Evolutionary conservation across 2,329 filamentous ascomycete genomes (phyloP).

Genomic region (Hymenoscyphus albidus): DNA sequence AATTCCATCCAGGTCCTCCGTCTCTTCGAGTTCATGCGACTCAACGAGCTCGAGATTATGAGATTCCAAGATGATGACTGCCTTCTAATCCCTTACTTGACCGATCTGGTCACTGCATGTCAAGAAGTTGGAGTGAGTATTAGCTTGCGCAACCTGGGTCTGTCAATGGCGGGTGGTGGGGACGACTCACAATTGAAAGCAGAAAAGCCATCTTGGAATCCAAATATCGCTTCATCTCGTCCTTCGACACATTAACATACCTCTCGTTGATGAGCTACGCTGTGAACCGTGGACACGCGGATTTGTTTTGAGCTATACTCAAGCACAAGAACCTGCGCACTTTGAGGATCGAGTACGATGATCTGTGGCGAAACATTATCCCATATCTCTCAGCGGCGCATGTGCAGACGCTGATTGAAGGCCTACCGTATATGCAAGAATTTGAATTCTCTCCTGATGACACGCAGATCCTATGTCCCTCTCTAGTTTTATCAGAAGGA

Average conservation of each 20-base stretch:
- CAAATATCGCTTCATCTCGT: constrained; percentile 10
- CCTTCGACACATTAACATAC: constrained; percentile 10
- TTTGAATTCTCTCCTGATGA: neutral
- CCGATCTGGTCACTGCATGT: neutral
- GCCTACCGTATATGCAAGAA: constrained; percentile 4
- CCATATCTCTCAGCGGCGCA: no score
- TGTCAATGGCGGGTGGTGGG: neutral
- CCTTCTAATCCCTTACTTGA: neutral
- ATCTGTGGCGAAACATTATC: no score
- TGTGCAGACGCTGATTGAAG: constrained; percentile 3
- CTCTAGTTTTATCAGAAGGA: no score
- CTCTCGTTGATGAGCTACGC: constrained; percentile 1
- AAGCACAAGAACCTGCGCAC: constrained; percentile 9
- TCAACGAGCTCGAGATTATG: neutral
- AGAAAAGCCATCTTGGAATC: neutral
- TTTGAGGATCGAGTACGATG: neutral
- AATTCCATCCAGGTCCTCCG: constrained; percentile 1
- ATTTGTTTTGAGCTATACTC: constrained; percentile 3
- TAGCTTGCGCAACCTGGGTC: constrained; percentile 2
- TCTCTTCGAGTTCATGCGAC: constrained; percentile 7
- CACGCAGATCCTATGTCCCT: no score
- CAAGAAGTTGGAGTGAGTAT: neutral
- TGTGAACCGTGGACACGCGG: neutral
- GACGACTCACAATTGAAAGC: neutral
- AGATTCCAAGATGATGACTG: neutral